Evolutionary conservation across 1,139 yeast genomes (phyloP), one percentile per base, ranked within the genome.

Genomic region (Sugiyamaella xylanicola): DNA sequence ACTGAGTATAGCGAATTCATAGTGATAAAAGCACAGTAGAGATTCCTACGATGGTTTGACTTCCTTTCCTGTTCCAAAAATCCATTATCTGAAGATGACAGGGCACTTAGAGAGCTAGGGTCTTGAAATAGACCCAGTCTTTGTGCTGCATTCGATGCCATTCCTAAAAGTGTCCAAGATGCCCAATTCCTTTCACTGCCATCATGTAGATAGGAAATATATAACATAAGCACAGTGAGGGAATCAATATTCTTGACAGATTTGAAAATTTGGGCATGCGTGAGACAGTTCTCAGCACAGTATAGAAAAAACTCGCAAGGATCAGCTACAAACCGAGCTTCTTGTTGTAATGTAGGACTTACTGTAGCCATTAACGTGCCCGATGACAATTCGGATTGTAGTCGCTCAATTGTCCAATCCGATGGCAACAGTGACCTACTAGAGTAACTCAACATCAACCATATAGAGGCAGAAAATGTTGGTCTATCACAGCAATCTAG

Each of bases 181-280:
- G 55, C 51, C 61, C 60, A 57, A 43, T 57, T 57, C 16, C 60
- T 32, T 39, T 57, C 60, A n/a, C 56, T 53, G 8, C 60, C 60
- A 40, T 57, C 60, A 32, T 57, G 60, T 19, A 57, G 36, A 35
- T 57, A 57, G 9, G 55, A 50, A 27, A 57, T 53, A 29, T 57
- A 57, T 13, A 57, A 44, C 32, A 57, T 41, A 15, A 57, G 22
- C n/a, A 50, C 52, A 13, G 54, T 55, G n/a, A 57, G 53, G 20
- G 56, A 43, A 11, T 56, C 51, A 7, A 57, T 29, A 35, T 52
- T 54, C 32, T 44, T 50, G n/a, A 57, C 54, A 7, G 50, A 47
- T 32, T 55, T 42, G 29, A 55, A 55, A 4, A 57, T 29, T 43
- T 55, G 52, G 19, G 39, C 39, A 21, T 55, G 48, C 2, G 58